Evolutionary conservation across 225 moss, liverwort and hornwort genomes (phyloP), one percentile per base, ranked within the genome.

Genomic region (Straminergon stramineum): DNA sequence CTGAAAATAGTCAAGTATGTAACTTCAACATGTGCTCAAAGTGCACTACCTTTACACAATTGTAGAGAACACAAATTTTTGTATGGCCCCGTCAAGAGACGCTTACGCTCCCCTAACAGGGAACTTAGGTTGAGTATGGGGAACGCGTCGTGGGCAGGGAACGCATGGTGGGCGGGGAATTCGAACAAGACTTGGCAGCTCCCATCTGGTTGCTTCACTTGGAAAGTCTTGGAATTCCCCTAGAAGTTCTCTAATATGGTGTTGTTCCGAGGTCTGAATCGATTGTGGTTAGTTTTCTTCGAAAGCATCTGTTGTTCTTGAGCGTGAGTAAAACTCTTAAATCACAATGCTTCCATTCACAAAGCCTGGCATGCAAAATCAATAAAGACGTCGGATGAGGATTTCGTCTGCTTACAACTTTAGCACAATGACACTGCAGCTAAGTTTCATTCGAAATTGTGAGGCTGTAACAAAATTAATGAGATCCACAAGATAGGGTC

Each of bases 281-380:
- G 94, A 69, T 95, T 96, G 92, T 97, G 96, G 86, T 93, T 95
- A 18, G 92, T 95, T 82, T 96, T 97, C 90, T 95, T 96, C 97
- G 95, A 97, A 34, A 96, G 92, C 97, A 97, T 94, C 92, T 96
- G 93, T 48, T 97, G 95, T 79, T 97, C 96, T 60, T 96, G 93
- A 45, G 95, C 90, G 88, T 97, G 95, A 31, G 96, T 97, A 85
- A 93, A 97, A 86, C 96, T 97, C 89, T 95, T 97, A 82, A 97
- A 97, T 56, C 92, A 92, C 86, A 97, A 87, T 48, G 96, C 97
- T 89, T 97, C 96, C 95, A 94, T 93, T 57, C 96, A 81, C 86
- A 97, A 95, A 43, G 89, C 88, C 88, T 94, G 88, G 60, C 37
- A 82, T 51, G 81, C 76, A 88, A 62, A 71, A 75, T n/a, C 62